Evolutionary conservation across 1,139 yeast species (phyloP), one percentile per base, ranked within the genome.

Genomic region (Blastobotrys malaysiensis): DNA sequence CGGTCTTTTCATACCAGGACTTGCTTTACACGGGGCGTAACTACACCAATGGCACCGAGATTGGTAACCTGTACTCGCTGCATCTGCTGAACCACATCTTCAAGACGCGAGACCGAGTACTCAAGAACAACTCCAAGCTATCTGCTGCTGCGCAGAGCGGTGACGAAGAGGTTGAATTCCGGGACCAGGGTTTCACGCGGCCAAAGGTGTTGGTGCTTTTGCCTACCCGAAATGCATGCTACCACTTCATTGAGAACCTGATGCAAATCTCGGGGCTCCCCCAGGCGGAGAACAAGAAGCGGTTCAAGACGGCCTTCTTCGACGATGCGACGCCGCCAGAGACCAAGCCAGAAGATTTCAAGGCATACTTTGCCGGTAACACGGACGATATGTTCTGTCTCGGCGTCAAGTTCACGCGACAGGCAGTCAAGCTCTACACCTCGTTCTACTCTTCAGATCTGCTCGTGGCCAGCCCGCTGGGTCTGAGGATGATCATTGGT

Each of bases 161-260:
- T 49, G 71, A 72, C 16, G 56, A 66, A 61, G 75, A 73, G 16
- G 73, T 77, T 27, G 97, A 89, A 63, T 77, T 79, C 57, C 75
- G 95, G 56, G 99, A 93, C 68, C 99, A 93, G 69, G 98, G 99
- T 14, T 95, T 90, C 66, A 91, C 97, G 0, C 78, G 98, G 58
- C 96, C 99, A 1, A 91, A 90, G 65, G 91, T 86, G 1, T 74
- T 93, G 55, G 82, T 93, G 5, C 71, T 93, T 43, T 74, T 89
- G 49, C 98, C 99, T 7, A 89, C 97, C 0, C 79, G 97, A 65
- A 81, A 90, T 61, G 76, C 87, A 2, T 89, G 95, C 48, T 82
- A 81, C 66, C 83, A 83, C 54, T 76, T 88, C 19, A 82, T 91
- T n/a, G 79, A 81, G 51, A 76, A 79, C 43, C 65, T 93, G 46